phyloP scores from a whole-genome alignment of 2,329 filamentous ascomycete genomes.

The Macrophomina pseudophaseolina region DNA sequence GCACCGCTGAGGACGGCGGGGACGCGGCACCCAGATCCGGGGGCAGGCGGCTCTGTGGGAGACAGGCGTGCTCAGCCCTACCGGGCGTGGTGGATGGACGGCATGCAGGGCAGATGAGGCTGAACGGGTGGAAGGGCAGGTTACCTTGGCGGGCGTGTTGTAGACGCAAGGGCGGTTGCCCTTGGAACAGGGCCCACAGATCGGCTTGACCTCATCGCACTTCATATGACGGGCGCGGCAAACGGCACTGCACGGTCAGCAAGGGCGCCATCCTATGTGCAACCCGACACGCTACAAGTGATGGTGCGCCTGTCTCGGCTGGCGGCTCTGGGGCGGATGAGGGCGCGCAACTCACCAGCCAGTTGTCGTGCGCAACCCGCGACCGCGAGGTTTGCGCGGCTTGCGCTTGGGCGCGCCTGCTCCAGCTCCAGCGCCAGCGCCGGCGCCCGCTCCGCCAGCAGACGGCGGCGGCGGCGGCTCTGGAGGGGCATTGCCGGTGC shows the following conservation, averaged over 20 bases:
- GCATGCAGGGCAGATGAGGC: conserved; percentile 2
- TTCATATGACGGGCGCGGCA: conserved; percentile 57
- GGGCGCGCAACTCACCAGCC: conserved; percentile 43
- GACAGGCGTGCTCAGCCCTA: conserved; percentile 18
- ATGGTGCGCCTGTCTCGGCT: neutral
- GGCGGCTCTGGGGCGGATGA: conserved; percentile 26
- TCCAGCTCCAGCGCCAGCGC: neutral
- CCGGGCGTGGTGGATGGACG: neutral
- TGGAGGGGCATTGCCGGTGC: conserved; percentile 19
- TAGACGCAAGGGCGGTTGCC: conserved; percentile 51
- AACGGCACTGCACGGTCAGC: conserved; percentile 42
- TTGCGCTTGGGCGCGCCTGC: conserved; percentile 34
- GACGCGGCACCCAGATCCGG: neutral
- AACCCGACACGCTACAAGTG: neutral
- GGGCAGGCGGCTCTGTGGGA: conserved; percentile 13
- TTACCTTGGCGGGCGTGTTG: conserved; percentile 27
- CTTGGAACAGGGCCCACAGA: conserved; percentile 52
- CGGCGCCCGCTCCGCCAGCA: conserved; percentile 28
- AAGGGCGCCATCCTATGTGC: neutral
- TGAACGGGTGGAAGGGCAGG: conserved; percentile 13
- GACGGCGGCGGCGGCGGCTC: neutral
- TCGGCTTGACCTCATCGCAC: conserved; percentile 55
- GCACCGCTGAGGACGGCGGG: neutral
- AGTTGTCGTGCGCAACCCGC: conserved; percentile 52
- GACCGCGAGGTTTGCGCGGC: conserved; percentile 49